Base-by-base conservation (phyloP, 768 basidiomycete species). In the Lactifluus rugatus region DNA sequence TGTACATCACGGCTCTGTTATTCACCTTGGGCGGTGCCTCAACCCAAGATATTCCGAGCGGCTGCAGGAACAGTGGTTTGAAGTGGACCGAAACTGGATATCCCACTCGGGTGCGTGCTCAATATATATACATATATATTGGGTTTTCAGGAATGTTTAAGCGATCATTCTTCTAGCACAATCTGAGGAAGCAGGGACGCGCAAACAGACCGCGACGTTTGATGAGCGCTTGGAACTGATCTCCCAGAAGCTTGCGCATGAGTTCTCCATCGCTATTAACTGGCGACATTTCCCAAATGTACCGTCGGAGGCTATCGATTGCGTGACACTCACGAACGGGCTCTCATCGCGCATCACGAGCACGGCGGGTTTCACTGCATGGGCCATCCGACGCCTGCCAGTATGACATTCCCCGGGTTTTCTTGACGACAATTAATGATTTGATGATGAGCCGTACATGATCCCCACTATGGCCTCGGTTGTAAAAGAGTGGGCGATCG, bases 1-100 rank as follows among this genome's bases (percentile, higher is more conserved):
- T n/a, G n/a, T n/a, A n/a, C n/a, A 7, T 36, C 31, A 21, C 16
- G 28, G 7, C 17, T 13, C 11, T 2, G 21, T 16, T 34, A 19
- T 36, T 49, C 32, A 44, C 19, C 2, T 19, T 8, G 17, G 8
- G 17, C 14, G 19, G 37, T 7, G 25, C 7, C 19, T 23, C 21
- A 32, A 13, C 23, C 14, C 36, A 31, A 64, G 63, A 28, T 64
- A 62, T 34, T 64, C 63, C 4, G 63, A 64, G n/a, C 54, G 63
- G 5, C 25, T 51, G 3, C 54, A 54, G 32, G 61, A 64, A 17
- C 57, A 64, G 37, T 64, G 63, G 63, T 64, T 64, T 25, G 50
- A 59, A 14, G 48, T 58, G 2, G 63, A 64, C 54, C 26, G 57
- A 25, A 36, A 64, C 10, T 54, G 63, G 45, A 52, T 63, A 2